These are phyloP conservation scores for Apiotrichum veenhuisii DNA, from an alignment of 1,284 basidiomycete genomes.

Conservation along the genomic window DNA sequence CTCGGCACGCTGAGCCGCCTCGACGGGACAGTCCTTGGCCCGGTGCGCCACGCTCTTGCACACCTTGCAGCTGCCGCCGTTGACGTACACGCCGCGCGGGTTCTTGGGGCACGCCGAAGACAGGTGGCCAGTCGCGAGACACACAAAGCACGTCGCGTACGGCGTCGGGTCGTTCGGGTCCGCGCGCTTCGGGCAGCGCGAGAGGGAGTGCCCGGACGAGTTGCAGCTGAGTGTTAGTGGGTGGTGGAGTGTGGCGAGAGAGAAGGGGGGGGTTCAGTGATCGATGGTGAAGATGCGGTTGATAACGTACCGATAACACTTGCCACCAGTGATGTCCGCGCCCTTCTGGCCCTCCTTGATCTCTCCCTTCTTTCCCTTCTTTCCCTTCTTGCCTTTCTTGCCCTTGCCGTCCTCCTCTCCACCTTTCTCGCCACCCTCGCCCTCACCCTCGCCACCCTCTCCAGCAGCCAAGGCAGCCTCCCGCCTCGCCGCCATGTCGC, in stretches of 20 bases:
- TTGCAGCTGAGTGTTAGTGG: too few species aligned
- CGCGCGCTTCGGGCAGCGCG: conserved; percentile 65
- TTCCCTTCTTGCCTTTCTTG: conserved; percentile 18
- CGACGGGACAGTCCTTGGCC: conserved; percentile 67
- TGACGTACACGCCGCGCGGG: conserved; percentile 79
- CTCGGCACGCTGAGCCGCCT: conserved; percentile 16
- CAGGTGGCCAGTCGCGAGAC: conserved; percentile 73
- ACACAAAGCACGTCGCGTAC: conserved; percentile 89
- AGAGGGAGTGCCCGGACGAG: conserved; percentile 71
- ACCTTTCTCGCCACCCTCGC: conserved; percentile 9
- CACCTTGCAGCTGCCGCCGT: conserved; percentile 84
- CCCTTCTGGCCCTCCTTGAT: conserved; percentile 24
- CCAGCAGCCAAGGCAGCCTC: conserved; percentile 6
- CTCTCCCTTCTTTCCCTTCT: conserved; percentile 20
- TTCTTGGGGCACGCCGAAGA: conserved; percentile 78
- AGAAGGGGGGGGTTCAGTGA: too few species aligned
- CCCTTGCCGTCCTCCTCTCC: conserved; percentile 18
- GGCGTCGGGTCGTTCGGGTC: conserved; percentile 70
- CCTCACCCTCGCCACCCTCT: conserved; percentile 12
- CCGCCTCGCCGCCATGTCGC: conserved; percentile 6
- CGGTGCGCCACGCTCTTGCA: conserved; percentile 80
- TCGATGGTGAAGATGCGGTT: conserved; percentile 3
- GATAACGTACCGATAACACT: conserved; percentile 70
- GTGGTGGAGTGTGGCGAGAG: too few species aligned
- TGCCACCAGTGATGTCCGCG: conserved; percentile 55